Conservation (phyloP, 73 alveolate genomes). For the Blepharisma japonicum region DNA sequence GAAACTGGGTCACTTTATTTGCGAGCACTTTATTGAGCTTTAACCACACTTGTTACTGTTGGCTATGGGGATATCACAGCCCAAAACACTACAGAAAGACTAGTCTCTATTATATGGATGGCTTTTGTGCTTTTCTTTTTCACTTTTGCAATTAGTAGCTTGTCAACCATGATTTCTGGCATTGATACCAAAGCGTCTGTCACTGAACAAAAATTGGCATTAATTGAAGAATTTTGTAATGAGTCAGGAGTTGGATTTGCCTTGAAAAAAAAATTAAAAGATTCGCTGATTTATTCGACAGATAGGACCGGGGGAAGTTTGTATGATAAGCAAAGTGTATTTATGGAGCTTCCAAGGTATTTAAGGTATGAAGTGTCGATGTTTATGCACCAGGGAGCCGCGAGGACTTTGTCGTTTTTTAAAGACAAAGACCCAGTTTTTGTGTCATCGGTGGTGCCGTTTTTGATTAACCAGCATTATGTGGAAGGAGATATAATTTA, state of each 20-base stretch:
- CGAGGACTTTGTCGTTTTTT: background rate
- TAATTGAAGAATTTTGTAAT: background rate
- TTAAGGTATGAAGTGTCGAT: constrained; percentile 3
- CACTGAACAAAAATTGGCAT: background rate
- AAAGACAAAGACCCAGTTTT: constrained; percentile 21
- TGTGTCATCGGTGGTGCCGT: constrained; percentile 10
- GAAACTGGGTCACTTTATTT: constrained; percentile 41
- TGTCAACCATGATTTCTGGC: constrained; percentile 36
- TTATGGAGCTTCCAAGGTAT: constrained; percentile 15
- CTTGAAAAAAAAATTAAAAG: background rate
- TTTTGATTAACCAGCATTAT: background rate
- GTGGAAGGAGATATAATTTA: background rate
- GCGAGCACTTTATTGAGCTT: constrained; percentile 56
- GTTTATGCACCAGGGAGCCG: constrained; percentile 11
- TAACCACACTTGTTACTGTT: constrained; percentile 60
- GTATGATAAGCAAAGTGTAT: background rate
- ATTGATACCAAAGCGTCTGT: background rate
- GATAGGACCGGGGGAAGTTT: background rate
- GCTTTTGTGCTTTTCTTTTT: constrained; percentile 62
- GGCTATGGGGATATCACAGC: constrained; percentile 75
- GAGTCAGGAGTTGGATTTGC: background rate
- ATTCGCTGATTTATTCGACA: background rate
- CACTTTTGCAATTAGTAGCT: constrained; percentile 58
- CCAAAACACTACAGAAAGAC: constrained; percentile 41
- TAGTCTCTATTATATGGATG: constrained; percentile 60